A percentile compares a stretch with the other conserved stretches of the same genome.
Conservation (phyloP, 106 monocot species). For the Acorus gramineus region DNA sequence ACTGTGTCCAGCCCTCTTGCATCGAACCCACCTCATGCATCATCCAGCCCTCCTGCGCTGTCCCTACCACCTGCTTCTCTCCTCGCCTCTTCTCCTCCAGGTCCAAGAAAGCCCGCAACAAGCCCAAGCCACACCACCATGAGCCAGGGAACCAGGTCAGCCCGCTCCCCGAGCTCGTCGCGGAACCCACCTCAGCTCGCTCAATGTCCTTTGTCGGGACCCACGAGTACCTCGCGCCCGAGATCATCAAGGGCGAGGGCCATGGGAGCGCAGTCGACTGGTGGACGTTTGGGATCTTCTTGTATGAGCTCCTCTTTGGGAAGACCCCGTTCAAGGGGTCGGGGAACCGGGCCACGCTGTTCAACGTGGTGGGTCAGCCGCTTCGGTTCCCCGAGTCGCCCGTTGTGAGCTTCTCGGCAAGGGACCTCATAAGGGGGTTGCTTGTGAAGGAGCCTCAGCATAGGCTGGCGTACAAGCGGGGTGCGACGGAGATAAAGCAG, state of each 20-base stretch:
- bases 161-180: conserved; percentile 9
- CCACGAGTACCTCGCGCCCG: conserved; percentile 11
- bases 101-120: conserved; percentile 5
- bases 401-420: conserved; percentile 8
- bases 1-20: conserved; percentile 7
- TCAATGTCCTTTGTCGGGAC: conserved; percentile 14
- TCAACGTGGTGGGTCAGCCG: conserved; percentile 11
- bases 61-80: conserved; percentile 12
- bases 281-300: conserved; percentile 11
- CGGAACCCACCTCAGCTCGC: conserved; percentile 8
- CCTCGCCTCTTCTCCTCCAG: conserved; percentile 13
- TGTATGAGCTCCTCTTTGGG: conserved; percentile 10
- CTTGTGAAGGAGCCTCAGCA: conserved; percentile 12
- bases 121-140: not conserved
- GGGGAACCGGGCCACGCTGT: conserved; percentile 9
- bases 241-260: conserved; percentile 13
- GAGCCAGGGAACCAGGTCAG: conserved; percentile 8
- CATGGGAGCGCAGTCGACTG: conserved; percentile 14
- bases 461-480: conserved; percentile 12
- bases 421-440: conserved; percentile 9
- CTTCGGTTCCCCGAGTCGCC: conserved; percentile 8
- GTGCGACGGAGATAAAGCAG: conserved; percentile 10
- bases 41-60: conserved; percentile 9
- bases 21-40: conserved; percentile 4
- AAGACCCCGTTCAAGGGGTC: conserved; percentile 12